Conservation (phyloP, 2,329 filamentous ascomycete species). For the Sporothrix humicola region DNA sequence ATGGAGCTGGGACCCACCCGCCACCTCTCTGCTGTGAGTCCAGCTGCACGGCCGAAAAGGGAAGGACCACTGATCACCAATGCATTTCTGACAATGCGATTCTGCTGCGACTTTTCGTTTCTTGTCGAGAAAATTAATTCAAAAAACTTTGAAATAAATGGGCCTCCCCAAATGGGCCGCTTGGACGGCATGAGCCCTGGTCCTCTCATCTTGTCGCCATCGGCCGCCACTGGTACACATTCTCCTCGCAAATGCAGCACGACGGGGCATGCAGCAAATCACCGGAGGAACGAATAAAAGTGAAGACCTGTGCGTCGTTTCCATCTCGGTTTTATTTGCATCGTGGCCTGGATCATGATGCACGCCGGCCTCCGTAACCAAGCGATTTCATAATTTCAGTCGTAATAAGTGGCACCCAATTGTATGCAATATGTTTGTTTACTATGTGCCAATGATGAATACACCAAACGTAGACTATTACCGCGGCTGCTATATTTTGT, state of each 20-base stretch:
- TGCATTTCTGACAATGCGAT: constrained; percentile 12
- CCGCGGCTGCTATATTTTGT: constrained; percentile 17
- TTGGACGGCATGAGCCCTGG: constrained; percentile 12
- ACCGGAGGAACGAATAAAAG: background rate
- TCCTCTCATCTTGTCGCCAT: constrained; percentile 19
- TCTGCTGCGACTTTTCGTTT: background rate
- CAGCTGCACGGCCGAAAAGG: constrained; percentile 1
- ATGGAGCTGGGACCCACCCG: constrained; percentile 27
- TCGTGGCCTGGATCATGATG: background rate
- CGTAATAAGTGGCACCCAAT: too few species aligned
- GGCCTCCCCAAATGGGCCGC: constrained; percentile 5
- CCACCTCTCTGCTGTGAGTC: background rate
- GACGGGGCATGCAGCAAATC: constrained; percentile 22
- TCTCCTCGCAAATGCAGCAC: constrained; percentile 1
- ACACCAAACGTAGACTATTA: background rate
- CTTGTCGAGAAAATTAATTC: background rate
- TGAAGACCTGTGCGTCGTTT: too few species aligned
- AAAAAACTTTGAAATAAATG: background rate
- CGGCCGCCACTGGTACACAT: constrained; percentile 16
- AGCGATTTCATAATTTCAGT: too few species aligned
- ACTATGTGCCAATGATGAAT: background rate
- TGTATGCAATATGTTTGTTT: background rate
- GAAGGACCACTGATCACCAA: constrained; percentile 22
- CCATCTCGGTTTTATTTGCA: background rate
- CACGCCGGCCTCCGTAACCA: too few species aligned